Base-by-base conservation (phyloP, 352 stramenopile species). In the Phytophthora rubi region DNA sequence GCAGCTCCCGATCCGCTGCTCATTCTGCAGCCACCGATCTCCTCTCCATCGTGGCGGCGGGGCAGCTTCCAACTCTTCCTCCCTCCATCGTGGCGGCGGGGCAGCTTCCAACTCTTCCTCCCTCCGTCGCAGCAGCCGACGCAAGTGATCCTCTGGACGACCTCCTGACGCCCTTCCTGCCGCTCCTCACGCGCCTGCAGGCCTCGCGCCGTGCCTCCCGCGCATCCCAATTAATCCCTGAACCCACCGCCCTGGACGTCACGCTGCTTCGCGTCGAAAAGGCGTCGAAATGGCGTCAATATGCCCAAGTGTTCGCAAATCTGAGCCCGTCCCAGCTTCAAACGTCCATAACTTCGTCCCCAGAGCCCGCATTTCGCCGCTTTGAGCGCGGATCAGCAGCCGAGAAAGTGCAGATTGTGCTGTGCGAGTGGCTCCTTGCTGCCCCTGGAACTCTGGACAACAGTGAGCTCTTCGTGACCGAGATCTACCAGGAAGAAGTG, bases 401-500 rank as follows among this genome's bases (percentile, higher is more conserved):
- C 21, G 73, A 80, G 1, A 57, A 76, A 70, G 71, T 73, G 18
- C 68, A 64, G 18, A 73, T 91, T 16, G 72, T 87, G 28, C 55
- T 91, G 13, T 52, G 60, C 23, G 73, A 87, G 32, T 78, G 72
- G 71, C 30, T 76, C 8, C 57, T 73, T 2, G 61, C 52, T n/a
- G 18, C 51, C 21, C 37, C 53, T 30, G 59, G 57, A 30, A 69
- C 18, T 62, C 45, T 75, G 39, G 70, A 68, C 28, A 28, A 65
- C 28, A 83, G 78, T 53, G 83, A 91, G 53, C 68, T 91, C 8
- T 81, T 91, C 48, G 57, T 73, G 33, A 82, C 81, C 48, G 68
- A 76, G 37, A 85, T 91, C 57, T 91, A 89, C 71, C 79, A 80
- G 47, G 65, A 80, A n/a, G 70, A 91, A 39, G 53, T 89, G n/a